Base-by-base conservation (phyloP, 2,329 filamentous ascomycete species). In the Ceratocystis harringtonii region DNA sequence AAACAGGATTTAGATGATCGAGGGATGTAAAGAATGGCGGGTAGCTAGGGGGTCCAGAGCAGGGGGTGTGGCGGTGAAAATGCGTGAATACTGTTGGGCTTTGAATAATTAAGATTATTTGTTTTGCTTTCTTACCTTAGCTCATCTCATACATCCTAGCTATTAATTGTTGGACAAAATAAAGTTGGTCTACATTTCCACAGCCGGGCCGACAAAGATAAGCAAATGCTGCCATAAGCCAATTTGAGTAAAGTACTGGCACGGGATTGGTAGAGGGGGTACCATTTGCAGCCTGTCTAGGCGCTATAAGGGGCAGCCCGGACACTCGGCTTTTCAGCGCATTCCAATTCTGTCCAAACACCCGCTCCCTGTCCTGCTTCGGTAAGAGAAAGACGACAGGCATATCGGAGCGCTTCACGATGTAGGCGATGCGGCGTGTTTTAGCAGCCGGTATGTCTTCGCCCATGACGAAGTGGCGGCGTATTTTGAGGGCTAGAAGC, bases 361-460 rank as follows among this genome's bases (percentile, higher is more conserved):
- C 30, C 52, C 52, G 15, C 52, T 7, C 52, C 52, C 30, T 25
- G n/a, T 5, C n/a, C 48, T 58, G 15, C 28, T n/a, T 36, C 55
- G 28, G 55, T 30, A 58, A 57, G 7, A 6, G 3, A 15, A 41
- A 41, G 10, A 19, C 32, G 12, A 25, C 28, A 52, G 55, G 12
- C 17, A 32, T 10, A 25, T 30, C 28, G 55, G 28, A 32, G 55
- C 28, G 17, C 25, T 58, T 58, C 28, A 58, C 28, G 17, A 58
- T 36, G 28, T n/a, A 58, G 15, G 30, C 55, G 55, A 58, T 8
- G 55, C 28, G 28, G 55, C 55, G 55, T 58, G 55, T 58, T 58
- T 58, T 22, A 58, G 55, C 19, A 58, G 28, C 28, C 55, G 55
- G 55, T 17, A 58, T 58, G 55, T 58, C 55, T 58, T 30, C 55